These are phyloP conservation scores for Coniochaeta sp. DNA, from an alignment of 2,329 filamentous ascomycete genomes.

Conservation along the genomic window DNA sequence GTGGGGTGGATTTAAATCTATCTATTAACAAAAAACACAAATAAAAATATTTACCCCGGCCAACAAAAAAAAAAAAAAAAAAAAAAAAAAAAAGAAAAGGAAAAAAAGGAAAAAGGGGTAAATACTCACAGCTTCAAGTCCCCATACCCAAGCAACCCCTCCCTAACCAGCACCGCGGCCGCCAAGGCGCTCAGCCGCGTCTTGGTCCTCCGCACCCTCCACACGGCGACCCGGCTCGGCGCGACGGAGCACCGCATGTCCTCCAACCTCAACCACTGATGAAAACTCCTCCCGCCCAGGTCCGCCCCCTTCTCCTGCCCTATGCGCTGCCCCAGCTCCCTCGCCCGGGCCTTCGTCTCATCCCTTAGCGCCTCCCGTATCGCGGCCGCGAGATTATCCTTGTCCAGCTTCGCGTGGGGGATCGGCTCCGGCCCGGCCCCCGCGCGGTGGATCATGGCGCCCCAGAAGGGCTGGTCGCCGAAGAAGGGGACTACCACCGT, in stretches of 20 bases:
- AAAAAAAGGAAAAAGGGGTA: no score
- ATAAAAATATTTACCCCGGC: no score
- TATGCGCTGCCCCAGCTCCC: constrained; percentile 56
- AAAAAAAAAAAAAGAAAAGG: no score
- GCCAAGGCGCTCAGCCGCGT: constrained; percentile 65
- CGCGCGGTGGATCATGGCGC: constrained; percentile 64
- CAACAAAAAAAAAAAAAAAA: no score
- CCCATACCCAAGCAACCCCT: constrained; percentile 57
- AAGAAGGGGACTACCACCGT: constrained; percentile 85
- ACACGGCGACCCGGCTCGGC: constrained; percentile 63
- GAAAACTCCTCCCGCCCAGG: constrained; percentile 60
- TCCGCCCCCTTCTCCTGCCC: constrained; percentile 52
- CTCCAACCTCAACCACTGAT: constrained; percentile 60
- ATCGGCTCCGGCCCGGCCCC: constrained; percentile 67
- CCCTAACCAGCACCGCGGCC: constrained; percentile 59
- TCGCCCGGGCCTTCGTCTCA: constrained; percentile 48
- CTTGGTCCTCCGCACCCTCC: constrained; percentile 63
- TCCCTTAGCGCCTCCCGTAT: constrained; percentile 54
- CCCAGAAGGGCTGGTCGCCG: constrained; percentile 80
- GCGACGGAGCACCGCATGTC: constrained; percentile 63
- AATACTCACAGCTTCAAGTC: constrained; percentile 63
- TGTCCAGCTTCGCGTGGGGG: constrained; percentile 59
- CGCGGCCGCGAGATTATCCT: constrained; percentile 57
- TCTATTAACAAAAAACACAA: no score
- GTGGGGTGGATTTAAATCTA: no score